phyloP scores from a whole-genome alignment of 2,329 filamentous ascomycete species.

The Fusarium sp. region DNA sequence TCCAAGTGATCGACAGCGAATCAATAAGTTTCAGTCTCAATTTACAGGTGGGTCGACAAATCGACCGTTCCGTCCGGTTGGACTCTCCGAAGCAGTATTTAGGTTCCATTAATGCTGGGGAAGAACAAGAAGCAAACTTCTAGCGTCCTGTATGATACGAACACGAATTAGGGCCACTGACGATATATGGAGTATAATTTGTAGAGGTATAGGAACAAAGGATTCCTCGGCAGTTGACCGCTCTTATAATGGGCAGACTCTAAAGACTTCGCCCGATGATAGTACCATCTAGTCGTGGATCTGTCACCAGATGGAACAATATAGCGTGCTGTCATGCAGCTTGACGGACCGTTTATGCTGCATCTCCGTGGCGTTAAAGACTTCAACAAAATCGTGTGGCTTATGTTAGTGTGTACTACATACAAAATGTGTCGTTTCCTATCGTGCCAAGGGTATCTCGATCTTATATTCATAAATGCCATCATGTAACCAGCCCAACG shows the following conservation, averaged over 20 bases:
- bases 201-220: background rate
- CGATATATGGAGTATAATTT: background rate
- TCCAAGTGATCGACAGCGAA: constrained; percentile 10
- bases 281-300: constrained; percentile 9
- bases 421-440: constrained; percentile 9
- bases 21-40: constrained; percentile 5
- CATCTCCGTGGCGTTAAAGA: constrained; percentile 12
- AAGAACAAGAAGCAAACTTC: background rate
- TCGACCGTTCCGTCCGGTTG: background rate
- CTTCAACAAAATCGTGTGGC: background rate
- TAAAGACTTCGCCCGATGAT: background rate
- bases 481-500: background rate
- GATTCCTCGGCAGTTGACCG: constrained; percentile 5
- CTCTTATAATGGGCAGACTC: constrained; percentile 14
- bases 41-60: constrained; percentile 2
- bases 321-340: background rate
- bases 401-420: background rate
- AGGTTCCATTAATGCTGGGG: background rate
- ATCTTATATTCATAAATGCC: constrained; percentile 33
- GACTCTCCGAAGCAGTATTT: background rate
- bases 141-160: background rate
- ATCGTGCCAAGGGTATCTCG: constrained; percentile 32
- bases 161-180: background rate
- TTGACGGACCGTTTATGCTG: constrained; percentile 1
- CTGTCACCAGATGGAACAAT: constrained; percentile 1